Base-by-base conservation (phyloP, 495 filamentous ascomycete species). In the Bombardia bombarda region DNA sequence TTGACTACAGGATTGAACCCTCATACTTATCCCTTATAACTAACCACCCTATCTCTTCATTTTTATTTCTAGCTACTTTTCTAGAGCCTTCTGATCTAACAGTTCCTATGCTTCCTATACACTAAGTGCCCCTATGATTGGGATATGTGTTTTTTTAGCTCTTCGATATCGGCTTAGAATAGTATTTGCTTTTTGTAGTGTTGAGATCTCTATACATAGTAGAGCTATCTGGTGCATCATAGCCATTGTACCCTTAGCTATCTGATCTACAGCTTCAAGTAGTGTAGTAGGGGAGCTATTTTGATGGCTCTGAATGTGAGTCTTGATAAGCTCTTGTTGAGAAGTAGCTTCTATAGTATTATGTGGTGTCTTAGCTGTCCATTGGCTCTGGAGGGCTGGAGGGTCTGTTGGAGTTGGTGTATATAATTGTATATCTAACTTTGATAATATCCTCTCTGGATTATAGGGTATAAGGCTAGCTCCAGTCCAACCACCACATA, bases 321-420 rank as follows among this genome's bases (percentile, higher is more conserved):
- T 46, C 34, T 46, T 40, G 18, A 46, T 40, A 28, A 46, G 43
- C 18, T 21, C 26, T 46, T 35, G 40, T 32, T 46, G 43, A 19
- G 43, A 40, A 14, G 24, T 34, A 6, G 36, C 43, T 46, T 46
- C 30, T 40, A 26, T 35, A 14, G 43, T 35, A 26, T 46, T 46
- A 30, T 46, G 36, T 26, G 35, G 35, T 46, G 35, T 46, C 34
- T 40, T 35, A 32, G 35, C 40, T 5, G 40, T 24, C 43, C 35
- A 46, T 28, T 16, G 35, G 35, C 34, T 31, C 26, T 40, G 35
- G 0, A 22, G 43, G 32, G 20, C 26, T 21, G 10, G 43, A 17
- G 5, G 8, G 21, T 39, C 25, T 39, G 35, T 19, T 23, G 35
- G 35, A 18, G 35, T 38, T 38, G 35, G 35, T 5, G 35, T 38